Evolutionary conservation across 768 basidiomycete species (phyloP).

Genomic region (Russula compacta): DNA sequence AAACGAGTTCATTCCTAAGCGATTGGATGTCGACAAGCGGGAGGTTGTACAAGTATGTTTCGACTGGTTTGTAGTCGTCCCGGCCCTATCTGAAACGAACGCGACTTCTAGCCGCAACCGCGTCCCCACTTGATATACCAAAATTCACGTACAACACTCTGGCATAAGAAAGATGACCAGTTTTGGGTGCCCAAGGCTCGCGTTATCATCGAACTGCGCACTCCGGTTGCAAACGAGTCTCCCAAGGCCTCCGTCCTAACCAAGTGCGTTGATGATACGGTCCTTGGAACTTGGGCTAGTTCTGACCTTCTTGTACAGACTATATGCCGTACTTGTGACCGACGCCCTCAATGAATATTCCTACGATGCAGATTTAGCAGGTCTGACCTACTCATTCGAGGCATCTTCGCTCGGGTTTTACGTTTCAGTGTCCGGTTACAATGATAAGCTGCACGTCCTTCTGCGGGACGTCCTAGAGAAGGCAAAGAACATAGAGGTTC

Average conservation of each 20-base stretch:
- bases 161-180: conserved; percentile 96
- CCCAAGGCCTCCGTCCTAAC: conserved; percentile 68
- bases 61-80: neutral
- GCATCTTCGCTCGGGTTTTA: conserved; percentile 57
- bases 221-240: conserved; percentile 50
- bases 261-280: conserved; percentile 34
- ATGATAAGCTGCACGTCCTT: conserved; percentile 79
- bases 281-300: neutral
- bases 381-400: conserved; percentile 63
- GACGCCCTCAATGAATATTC: conserved; percentile 86
- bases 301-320: conserved; percentile 31
- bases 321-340: conserved; percentile 77
- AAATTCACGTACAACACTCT: conserved; percentile 62
- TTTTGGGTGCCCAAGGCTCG: conserved; percentile 94
- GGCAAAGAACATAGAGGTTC: conserved; percentile 52
- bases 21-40: conserved; percentile 74
- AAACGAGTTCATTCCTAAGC: conserved; percentile 86
- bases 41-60: conserved; percentile 49
- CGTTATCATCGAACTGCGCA: conserved; percentile 65
- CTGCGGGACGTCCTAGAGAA: conserved; percentile 62
- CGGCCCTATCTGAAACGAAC: neutral
- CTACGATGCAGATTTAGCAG: conserved; percentile 90
- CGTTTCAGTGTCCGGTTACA: conserved; percentile 73
- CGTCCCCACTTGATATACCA: conserved; percentile 71
- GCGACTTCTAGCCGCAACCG: conserved; percentile 48